Evolutionary conservation across 768 basidiomycete genomes (phyloP), one percentile per base, ranked within the genome.

Genomic region (Tricholoma bakamatsutake): DNA sequence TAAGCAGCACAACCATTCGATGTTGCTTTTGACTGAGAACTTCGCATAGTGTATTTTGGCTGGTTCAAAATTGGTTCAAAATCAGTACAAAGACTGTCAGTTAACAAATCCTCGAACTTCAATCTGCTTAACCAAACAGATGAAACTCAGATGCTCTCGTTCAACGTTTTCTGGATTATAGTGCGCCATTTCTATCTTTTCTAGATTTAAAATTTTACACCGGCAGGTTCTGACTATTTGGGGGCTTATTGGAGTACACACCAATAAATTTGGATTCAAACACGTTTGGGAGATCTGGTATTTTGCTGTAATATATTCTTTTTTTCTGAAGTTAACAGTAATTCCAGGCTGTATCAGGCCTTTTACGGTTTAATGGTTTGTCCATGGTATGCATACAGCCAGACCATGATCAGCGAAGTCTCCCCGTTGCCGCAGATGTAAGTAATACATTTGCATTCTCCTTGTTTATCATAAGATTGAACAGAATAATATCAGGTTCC

Each of bases 371-470:
- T 90, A 28, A 76, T 87, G 79, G 84, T 87, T 3, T 88, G 87
- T 60, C 87, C 87, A 3, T 88, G 87, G 86, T 89, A 88, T 64
- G 86, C 87, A 43, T 88, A 88, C 64, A 87, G 87, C 64, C 85
- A 88, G 67, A 89, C 86, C 1, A 86, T 90, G 88, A 90, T 90
- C 57, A 85, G 82, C 66, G 86, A 90, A 60, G 87, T 90, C 27
- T 86, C 83, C 39, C 85, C 84, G 37, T 68, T 83, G 52, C 80
- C 83, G 33, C 88, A 87, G 70, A 88, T 86, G 86, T 84, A 66
- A 35, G 73, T 66, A 18, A 15, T n/a, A 56, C 43, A 7, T 18
- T 50, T 24, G 45, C 8, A 17, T 28, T 10, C 17, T 24, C 9
- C 30, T 48, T n/a, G 7, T 31, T 39, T 37, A 10, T 40, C 21